A percentile compares a stretch with the other conserved stretches of the same genome.
Conservation (phyloP, 257 asterid species). For the Gardenia jasminoides region DNA sequence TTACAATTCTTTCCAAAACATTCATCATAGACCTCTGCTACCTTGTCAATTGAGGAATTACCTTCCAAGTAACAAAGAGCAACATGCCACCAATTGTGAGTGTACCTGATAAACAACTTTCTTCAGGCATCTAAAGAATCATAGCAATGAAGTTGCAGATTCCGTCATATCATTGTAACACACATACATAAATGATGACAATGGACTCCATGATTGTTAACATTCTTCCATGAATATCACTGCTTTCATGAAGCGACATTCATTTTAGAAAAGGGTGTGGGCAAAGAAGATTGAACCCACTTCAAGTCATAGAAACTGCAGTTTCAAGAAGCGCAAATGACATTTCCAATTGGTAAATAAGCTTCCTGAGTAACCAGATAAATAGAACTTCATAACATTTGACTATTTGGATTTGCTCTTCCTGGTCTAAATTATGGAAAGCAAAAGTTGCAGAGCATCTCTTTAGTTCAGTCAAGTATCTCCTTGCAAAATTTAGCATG, state of each 20-base stretch:
- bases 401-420: background rate
- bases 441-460: background rate
- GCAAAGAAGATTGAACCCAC: background rate
- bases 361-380: background rate
- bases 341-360: background rate
- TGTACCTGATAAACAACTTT: slow-evolving; percentile 52
- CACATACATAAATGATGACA: slow-evolving; percentile 89
- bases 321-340: slow-evolving; percentile 1
- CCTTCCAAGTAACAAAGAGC: slow-evolving; percentile 93
- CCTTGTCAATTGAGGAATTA: slow-evolving; percentile 60
- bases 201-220: slow-evolving; percentile 71
- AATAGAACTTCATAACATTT: background rate
- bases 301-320: background rate
- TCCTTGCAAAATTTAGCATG: background rate
- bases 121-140: slow-evolving; percentile 26
- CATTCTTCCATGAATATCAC: slow-evolving; percentile 81
- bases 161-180: background rate
- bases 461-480: too few relatives aligned
- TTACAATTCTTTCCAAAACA: slow-evolving; percentile 78
- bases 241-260: slow-evolving; percentile 90
- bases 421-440: background rate
- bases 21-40: slow-evolving; percentile 63
- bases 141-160: slow-evolving; percentile 8
- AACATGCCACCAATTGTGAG: slow-evolving; percentile 99
- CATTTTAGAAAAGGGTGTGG: slow-evolving; percentile 15